Conservation (phyloP, 177 flowering plant species). For the Vitis hybrid region DNA sequence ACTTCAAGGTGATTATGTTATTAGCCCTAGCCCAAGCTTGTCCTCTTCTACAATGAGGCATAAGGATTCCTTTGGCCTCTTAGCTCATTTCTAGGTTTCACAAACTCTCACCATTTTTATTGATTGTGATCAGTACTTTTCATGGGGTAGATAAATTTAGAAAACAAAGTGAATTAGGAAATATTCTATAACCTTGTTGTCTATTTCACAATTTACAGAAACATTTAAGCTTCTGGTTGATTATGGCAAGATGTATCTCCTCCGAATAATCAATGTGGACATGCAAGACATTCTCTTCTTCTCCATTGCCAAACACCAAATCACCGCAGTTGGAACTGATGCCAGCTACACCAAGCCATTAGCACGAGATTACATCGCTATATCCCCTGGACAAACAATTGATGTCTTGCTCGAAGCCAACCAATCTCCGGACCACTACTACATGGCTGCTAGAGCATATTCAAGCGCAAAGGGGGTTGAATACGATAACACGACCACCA, state of each 20-base stretch:
- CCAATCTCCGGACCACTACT: constrained; percentile 14
- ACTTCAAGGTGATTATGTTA: too few relatives aligned
- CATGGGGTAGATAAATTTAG: not conserved
- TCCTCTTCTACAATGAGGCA: too few relatives aligned
- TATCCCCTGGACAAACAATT: constrained; percentile 32
- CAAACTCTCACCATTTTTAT: not conserved
- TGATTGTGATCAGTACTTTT: not conserved
- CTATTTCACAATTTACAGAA: constrained; percentile 13
- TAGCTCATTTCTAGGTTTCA: too few relatives aligned
- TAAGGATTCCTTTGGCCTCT: too few relatives aligned
- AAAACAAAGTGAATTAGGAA: constrained; percentile 5
- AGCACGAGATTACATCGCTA: constrained; percentile 18
- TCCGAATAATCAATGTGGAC: constrained; percentile 40
- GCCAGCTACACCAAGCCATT: constrained; percentile 39
- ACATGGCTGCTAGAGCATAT: constrained; percentile 31
- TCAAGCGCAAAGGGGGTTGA: not conserved
- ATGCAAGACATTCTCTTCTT: constrained; percentile 36
- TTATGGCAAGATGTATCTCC: constrained; percentile 38
- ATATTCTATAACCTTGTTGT: not conserved
- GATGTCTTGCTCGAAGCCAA: constrained; percentile 26
- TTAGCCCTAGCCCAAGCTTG: too few relatives aligned
- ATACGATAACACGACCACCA: constrained; percentile 27
- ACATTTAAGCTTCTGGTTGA: constrained; percentile 31
- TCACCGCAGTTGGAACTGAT: constrained; percentile 41
- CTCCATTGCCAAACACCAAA: constrained; percentile 30